A percentile compares a stretch with the other conserved stretches of the same genome.
Conservation (phyloP, 108 stramenopile species). For the Cyclotella baltica region DNA sequence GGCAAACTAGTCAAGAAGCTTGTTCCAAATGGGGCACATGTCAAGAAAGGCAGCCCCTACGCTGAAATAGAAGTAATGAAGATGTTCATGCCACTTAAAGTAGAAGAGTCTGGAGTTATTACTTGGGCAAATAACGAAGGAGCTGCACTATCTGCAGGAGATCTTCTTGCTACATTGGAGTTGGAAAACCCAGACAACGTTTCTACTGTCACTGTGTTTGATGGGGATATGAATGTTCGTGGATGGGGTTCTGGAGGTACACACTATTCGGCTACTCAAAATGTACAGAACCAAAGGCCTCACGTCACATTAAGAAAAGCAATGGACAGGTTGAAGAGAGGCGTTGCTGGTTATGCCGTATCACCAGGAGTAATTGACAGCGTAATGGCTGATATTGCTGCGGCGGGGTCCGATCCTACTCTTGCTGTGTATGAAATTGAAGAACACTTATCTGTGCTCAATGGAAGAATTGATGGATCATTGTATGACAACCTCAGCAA, state of each 20-base stretch:
- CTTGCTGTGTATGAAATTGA: constrained; percentile 93
- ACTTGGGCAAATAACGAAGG: constrained; percentile 92
- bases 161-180: constrained; percentile 90
- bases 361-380: constrained; percentile 52
- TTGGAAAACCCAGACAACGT: constrained; percentile 97
- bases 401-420: constrained; percentile 79
- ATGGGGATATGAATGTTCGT: constrained; percentile 70
- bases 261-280: constrained; percentile 13
- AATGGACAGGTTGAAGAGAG: constrained; percentile 70
- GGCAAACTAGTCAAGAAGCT: constrained; percentile 97
- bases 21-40: constrained; percentile 91
- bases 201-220: constrained; percentile 68
- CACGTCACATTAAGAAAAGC: constrained; percentile 85
- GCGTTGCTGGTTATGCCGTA: constrained; percentile 89
- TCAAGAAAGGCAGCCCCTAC: constrained; percentile 91
- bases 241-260: constrained; percentile 68
- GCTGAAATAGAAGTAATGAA: constrained; percentile 99
- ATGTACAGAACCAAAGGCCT: constrained; percentile 55
- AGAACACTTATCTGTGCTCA: constrained; percentile 93
- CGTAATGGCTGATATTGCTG: constrained; percentile 69
- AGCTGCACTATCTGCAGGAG: constrained; percentile 91
- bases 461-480: constrained; percentile 85
- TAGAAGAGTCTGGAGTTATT: constrained; percentile 92
- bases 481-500: constrained; percentile 68
- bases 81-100: constrained; percentile 99